These are phyloP conservation scores for Cercospora zeae-maydis DNA, from an alignment of 2,329 filamentous ascomycete species.

Conservation along the genomic window DNA sequence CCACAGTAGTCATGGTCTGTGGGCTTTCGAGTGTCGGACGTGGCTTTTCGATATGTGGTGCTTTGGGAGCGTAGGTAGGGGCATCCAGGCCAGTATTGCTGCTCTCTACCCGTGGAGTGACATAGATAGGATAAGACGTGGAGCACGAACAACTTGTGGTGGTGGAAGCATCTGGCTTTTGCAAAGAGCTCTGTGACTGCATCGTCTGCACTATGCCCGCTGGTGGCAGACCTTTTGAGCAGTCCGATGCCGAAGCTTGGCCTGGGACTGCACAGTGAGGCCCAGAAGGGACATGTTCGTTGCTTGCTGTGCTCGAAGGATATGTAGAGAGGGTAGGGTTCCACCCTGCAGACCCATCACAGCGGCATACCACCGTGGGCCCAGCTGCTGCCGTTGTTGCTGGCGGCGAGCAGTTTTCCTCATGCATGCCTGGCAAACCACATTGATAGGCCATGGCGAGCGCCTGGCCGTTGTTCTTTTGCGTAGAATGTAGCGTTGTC, in stretches of 20 bases:
- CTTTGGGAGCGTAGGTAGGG: background rate
- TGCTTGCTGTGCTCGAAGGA: background rate
- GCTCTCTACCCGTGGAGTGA: background rate
- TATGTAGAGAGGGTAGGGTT: background rate
- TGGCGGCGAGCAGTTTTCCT: background rate
- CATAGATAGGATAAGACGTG: background rate
- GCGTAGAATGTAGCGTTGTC: background rate
- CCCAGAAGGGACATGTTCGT: background rate
- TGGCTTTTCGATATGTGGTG: background rate
- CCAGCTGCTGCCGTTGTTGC: background rate
- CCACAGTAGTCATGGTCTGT: background rate
- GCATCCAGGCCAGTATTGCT: background rate
- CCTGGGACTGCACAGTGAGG: background rate
- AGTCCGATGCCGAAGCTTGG: background rate
- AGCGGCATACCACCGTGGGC: background rate
- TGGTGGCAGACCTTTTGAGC: background rate
- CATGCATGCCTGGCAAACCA: background rate
- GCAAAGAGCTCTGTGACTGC: background rate
- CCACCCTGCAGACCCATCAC: background rate
- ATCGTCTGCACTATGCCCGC: background rate
- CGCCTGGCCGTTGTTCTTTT: background rate
- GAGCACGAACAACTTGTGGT: background rate
- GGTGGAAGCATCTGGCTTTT: background rate
- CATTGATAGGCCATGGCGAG: background rate
- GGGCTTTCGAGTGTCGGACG: background rate